phyloP scores from a whole-genome alignment of 202 grass and related monocot species.

The Panicum hallii region DNA sequence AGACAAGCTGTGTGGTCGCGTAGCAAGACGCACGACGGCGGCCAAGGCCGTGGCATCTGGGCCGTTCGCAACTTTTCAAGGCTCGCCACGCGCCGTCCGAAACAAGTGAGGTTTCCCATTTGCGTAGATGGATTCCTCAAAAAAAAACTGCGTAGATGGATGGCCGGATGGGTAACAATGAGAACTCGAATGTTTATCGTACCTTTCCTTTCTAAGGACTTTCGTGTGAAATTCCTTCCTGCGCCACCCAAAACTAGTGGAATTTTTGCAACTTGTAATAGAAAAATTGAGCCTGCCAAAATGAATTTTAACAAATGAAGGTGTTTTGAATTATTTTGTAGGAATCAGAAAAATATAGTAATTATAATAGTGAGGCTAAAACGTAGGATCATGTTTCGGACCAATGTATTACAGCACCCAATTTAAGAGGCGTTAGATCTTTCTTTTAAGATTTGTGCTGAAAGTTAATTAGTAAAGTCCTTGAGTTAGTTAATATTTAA shows the following conservation, averaged over 20 bases:
- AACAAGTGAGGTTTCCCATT: background rate
- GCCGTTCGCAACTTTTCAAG: background rate
- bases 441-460: too few species aligned
- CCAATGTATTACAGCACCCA: too few species aligned
- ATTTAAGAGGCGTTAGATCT: too few species aligned
- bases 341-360: too few species aligned
- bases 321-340: background rate
- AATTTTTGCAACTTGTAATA: background rate
- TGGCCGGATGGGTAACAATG: too few species aligned
- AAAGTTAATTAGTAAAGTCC: too few species aligned
- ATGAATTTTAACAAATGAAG: background rate
- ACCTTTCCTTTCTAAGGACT: background rate
- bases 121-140: background rate
- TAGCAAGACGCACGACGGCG: background rate
- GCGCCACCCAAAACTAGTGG: background rate
- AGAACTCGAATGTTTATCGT: background rate
- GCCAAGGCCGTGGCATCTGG: background rate
- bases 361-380: too few species aligned
- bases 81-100: background rate
- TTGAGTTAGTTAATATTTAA: too few species aligned
- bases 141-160: background rate
- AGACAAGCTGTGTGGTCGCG: background rate
- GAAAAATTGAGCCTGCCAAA: background rate
- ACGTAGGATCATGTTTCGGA: background rate
- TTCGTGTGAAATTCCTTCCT: background rate